Evolutionary conservation across 345 rosid species (phyloP).

Genomic region (Salix udensis): DNA sequence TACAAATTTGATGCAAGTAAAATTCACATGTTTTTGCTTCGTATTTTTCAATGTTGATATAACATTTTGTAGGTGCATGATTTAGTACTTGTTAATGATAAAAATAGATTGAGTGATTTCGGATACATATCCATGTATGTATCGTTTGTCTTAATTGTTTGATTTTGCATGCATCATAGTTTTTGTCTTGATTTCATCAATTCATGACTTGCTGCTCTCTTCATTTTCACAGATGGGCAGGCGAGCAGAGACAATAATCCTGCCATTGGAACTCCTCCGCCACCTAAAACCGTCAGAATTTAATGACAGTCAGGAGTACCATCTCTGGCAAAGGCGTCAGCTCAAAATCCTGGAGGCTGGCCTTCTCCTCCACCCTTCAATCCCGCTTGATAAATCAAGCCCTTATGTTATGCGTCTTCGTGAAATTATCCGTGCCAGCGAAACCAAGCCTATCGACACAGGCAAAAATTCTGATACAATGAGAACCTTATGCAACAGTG

Average conservation of each 20-base stretch:
- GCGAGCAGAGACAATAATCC: conserved; percentile 76
- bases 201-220: neutral
- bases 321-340: conserved; percentile 78
- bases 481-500: conserved; percentile 59
- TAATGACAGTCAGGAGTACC: conserved; percentile 67
- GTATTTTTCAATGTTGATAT: no score
- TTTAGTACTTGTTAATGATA: no score
- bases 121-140: no score
- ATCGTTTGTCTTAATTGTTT: no score
- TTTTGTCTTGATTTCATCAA: neutral
- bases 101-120: no score
- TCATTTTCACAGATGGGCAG: conserved; percentile 66
- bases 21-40: no score
- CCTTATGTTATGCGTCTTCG: conserved; percentile 50
- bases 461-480: conserved; percentile 67
- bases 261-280: conserved; percentile 86
- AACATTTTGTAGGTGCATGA: no score
- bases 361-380: conserved; percentile 63
- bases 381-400: conserved; percentile 63
- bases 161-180: neutral
- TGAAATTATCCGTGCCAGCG: conserved; percentile 48
- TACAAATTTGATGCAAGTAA: no score
- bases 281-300: conserved; percentile 78
- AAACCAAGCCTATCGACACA: conserved; percentile 51
- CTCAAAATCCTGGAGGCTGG: conserved; percentile 75